phyloP scores from a whole-genome alignment of 257 asterid species.

The Solanum habrochaites region DNA sequence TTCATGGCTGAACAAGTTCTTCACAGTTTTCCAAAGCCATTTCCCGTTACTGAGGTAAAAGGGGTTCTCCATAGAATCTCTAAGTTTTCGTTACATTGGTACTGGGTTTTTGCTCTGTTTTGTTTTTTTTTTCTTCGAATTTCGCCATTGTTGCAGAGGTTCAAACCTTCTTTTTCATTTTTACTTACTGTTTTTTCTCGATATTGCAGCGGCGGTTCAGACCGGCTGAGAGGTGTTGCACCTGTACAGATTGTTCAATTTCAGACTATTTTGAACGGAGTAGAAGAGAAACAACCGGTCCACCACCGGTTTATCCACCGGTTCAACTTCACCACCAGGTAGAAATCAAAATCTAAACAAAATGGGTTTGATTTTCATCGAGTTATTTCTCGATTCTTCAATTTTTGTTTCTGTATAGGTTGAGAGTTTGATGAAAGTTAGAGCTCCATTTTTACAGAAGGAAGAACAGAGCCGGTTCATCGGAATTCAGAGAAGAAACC shows the following conservation, averaged over 20 bases:
- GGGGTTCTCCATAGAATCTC: not conserved
- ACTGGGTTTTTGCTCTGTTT: not conserved
- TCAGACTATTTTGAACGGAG: not conserved
- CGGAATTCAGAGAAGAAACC: not conserved
- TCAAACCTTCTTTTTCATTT: not conserved
- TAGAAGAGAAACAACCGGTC: not conserved
- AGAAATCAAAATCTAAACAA: not conserved
- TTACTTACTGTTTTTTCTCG: not conserved
- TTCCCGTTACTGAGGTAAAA: not conserved
- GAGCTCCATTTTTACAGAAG: not conserved
- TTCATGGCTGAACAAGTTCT: not conserved
- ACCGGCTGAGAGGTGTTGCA: not conserved
- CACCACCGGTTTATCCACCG: not conserved
- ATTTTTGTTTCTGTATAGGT: not conserved
- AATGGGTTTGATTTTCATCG: not conserved
- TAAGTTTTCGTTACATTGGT: not conserved
- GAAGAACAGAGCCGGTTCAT: constrained; percentile 1
- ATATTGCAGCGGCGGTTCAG: not conserved
- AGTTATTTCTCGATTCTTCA: not conserved
- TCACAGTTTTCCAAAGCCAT: not conserved
- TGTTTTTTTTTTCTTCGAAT: not conserved
- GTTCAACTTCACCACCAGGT: not conserved
- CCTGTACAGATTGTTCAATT: not conserved
- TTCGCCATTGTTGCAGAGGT: not conserved
- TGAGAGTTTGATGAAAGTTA: constrained; percentile 1